phyloP scores from a whole-genome alignment of 2,329 filamentous ascomycete species.

The Plectosphaerella sp. region DNA sequence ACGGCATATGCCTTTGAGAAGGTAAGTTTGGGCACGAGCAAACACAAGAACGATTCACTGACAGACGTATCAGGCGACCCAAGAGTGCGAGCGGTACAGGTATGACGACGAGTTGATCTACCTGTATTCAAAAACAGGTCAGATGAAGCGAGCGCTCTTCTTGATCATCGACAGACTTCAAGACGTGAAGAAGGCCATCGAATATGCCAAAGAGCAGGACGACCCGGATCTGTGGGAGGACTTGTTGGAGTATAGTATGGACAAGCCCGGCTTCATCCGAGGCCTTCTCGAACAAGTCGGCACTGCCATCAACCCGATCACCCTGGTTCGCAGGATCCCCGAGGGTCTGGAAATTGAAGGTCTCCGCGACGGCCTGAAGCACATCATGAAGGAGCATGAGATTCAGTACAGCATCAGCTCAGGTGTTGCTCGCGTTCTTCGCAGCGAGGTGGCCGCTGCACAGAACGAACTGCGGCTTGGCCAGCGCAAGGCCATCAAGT shows the following conservation, averaged over 20 bases:
- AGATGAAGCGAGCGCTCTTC: conserved; percentile 85
- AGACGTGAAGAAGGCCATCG: conserved; percentile 88
- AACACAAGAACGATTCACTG: neutral
- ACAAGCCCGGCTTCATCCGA: conserved; percentile 91
- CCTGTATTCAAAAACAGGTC: conserved; percentile 89
- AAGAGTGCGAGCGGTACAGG: conserved; percentile 73
- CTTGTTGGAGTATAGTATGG: conserved; percentile 92
- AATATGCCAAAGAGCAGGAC: conserved; percentile 89
- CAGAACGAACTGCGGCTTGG: conserved; percentile 78
- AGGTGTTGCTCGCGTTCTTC: conserved; percentile 80
- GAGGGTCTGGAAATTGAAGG: conserved; percentile 91
- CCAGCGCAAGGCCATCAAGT: conserved; percentile 82
- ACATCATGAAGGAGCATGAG: conserved; percentile 93
- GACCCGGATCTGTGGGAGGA: conserved; percentile 94
- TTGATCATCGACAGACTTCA: conserved; percentile 91
- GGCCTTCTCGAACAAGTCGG: conserved; percentile 90
- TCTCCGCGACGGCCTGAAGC: conserved; percentile 78
- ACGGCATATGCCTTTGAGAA: conserved; percentile 86
- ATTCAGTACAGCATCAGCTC: conserved; percentile 90
- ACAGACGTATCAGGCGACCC: conserved; percentile 45
- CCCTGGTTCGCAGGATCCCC: conserved; percentile 83
- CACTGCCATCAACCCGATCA: conserved; percentile 88
- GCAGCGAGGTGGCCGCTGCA: conserved; percentile 79
- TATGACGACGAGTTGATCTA: conserved; percentile 95
- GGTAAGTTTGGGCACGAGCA: conserved; percentile 26